A percentile compares a stretch with the other conserved stretches of the same genome.
Evolutionary conservation across 2,329 filamentous ascomycete species (phyloP).

Genomic region (Epicoccum sorghinum): DNA sequence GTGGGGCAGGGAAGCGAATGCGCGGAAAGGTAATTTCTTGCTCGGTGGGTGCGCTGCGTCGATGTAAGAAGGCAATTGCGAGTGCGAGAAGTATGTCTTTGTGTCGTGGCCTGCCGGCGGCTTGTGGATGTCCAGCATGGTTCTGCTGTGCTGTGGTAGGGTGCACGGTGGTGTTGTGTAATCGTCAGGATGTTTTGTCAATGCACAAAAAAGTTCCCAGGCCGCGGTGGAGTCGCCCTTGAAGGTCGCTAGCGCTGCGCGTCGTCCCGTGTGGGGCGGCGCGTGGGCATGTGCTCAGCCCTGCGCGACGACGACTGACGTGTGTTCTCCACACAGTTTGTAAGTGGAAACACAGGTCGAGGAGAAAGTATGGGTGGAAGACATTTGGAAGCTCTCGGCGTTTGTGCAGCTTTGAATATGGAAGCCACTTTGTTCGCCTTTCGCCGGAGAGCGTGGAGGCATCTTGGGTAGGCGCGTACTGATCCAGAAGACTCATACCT

Average conservation of each 20-base stretch:
- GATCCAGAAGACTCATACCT: too few relatives aligned
- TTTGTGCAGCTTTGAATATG: too few relatives aligned
- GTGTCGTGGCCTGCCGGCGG: slow-evolving; percentile 47
- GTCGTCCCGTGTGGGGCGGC: slow-evolving; percentile 2
- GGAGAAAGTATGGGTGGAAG: too few relatives aligned
- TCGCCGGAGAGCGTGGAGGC: too few relatives aligned
- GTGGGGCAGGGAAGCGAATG: slow-evolving; percentile 69
- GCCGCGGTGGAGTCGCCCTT: background rate
- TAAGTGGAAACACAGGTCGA: too few relatives aligned
- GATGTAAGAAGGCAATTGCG: slow-evolving; percentile 68
- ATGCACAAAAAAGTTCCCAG: too few relatives aligned
- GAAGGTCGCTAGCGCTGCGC: slow-evolving; percentile 9
- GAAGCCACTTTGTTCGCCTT: too few relatives aligned
- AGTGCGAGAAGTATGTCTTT: slow-evolving; percentile 78
- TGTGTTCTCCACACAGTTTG: too few relatives aligned
- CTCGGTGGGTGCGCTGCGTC: slow-evolving; percentile 62
- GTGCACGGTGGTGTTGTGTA: background rate
- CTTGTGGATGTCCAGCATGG: slow-evolving; percentile 43
- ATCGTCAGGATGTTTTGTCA: background rate
- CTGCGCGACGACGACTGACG: background rate
- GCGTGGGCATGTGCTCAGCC: slow-evolving; percentile 7
- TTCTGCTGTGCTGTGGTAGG: background rate
- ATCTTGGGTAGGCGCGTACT: too few relatives aligned
- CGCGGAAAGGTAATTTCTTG: slow-evolving; percentile 78
- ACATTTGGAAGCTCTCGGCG: too few relatives aligned